Conservation (phyloP, 2,329 filamentous ascomycete species). For the Diaporthe velutina region DNA sequence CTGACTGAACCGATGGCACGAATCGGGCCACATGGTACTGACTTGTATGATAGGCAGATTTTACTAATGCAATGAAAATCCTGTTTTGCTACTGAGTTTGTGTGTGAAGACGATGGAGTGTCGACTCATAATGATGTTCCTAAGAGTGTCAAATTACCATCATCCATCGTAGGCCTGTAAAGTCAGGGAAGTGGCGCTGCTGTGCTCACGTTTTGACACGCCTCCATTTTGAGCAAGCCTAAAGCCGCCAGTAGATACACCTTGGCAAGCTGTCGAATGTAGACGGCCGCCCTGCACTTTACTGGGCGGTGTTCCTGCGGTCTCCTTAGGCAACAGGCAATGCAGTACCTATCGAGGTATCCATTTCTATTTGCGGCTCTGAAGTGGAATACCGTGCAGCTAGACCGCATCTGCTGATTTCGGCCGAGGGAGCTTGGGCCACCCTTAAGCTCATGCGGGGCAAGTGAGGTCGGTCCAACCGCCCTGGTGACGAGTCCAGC, state of each 20-base stretch:
- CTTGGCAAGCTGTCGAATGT: not conserved
- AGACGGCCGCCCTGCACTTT: not conserved
- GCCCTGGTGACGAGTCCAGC: conserved; percentile 14
- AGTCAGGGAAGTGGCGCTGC: not conserved
- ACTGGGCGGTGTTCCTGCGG: not conserved
- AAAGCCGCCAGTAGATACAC: not conserved
- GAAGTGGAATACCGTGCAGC: not conserved
- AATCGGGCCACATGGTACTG: conserved; percentile 36
- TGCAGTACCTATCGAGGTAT: not conserved
- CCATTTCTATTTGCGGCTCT: not conserved
- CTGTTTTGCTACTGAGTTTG: not conserved
- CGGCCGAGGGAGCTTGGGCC: conserved; percentile 32
- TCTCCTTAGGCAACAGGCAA: not conserved
- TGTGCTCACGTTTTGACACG: not conserved
- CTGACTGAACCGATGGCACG: conserved; percentile 30
- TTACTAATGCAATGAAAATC: conserved; percentile 34
- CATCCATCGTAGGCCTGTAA: not conserved
- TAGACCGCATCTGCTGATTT: conserved; percentile 3
- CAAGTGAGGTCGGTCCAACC: conserved; percentile 2
- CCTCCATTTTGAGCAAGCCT: too few species aligned
- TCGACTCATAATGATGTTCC: not conserved
- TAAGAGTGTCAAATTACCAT: not conserved
- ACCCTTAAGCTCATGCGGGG: conserved; percentile 20
- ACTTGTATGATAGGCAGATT: conserved; percentile 41
- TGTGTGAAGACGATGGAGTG: not conserved